These are phyloP conservation scores for Aureobasidium sp. DNA, from an alignment of 2,329 filamentous ascomycete genomes.

Conservation along the genomic window DNA sequence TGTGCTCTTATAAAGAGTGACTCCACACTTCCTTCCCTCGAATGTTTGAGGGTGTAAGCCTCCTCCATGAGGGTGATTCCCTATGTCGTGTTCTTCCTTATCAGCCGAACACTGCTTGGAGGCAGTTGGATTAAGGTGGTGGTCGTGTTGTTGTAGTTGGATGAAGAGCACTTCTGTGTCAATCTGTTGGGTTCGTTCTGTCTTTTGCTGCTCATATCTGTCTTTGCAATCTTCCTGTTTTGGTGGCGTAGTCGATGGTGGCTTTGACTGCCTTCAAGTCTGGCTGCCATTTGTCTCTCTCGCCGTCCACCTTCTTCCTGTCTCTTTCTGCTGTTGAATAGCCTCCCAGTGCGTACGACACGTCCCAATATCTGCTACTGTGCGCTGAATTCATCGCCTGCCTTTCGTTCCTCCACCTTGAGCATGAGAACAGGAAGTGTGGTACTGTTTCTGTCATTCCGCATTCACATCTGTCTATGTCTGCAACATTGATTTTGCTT, in stretches of 20 bases:
- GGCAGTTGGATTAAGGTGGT: too few relatives aligned
- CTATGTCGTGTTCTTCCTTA: conserved; percentile 3
- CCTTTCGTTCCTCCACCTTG: not conserved
- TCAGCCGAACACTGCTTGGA: not conserved
- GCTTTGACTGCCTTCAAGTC: too few relatives aligned
- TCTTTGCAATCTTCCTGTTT: not conserved
- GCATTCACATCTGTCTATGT: conserved; percentile 3
- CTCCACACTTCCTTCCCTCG: not conserved
- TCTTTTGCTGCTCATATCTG: not conserved
- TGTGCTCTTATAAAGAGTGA: not conserved
- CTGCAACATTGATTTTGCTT: not conserved
- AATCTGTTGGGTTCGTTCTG: not conserved
- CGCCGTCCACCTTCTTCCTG: not conserved
- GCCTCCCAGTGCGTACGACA: not conserved
- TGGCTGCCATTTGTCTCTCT: not conserved
- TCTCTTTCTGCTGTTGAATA: not conserved
- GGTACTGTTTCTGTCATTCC: not conserved
- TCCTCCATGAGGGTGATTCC: not conserved
- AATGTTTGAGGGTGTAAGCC: not conserved
- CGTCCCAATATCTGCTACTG: not conserved
- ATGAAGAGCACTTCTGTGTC: not conserved
- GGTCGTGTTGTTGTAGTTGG: conserved; percentile 6
- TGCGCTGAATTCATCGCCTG: not conserved
- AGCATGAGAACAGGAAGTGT: not conserved
- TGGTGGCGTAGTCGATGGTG: not conserved